Evolutionary conservation across 352 stramenopile genomes (phyloP), one percentile per base, ranked within the genome.

Genomic region (Pythium monospermum): DNA sequence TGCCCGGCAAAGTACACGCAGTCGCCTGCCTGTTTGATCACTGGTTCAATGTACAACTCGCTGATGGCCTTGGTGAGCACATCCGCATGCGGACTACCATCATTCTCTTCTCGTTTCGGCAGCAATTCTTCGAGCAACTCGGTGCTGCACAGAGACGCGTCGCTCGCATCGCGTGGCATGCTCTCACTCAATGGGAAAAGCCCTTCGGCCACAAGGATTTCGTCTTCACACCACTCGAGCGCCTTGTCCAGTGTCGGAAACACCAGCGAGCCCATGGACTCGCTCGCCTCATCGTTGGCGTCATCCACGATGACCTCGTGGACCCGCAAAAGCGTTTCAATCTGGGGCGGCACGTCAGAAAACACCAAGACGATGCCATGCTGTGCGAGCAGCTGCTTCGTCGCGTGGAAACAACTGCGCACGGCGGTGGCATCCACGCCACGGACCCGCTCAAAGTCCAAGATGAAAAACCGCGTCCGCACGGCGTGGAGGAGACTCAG

Each of bases 371-470:
- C 58, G 47, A 94, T 83, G 23, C 83, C 83, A 42, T 94, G 79
- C 53, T 92, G 76, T 11, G 63, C 67, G 15, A 92, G 58, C 13
- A 94, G 51, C 37, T 92, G 81, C 61, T 91, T 91, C 41, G 77
- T 94, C 32, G 76, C 81, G 41, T 91, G 85, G 66, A 95, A 94
- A 57, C 83, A 92, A 12, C 71, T 90, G n/a, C 83, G 75, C 26
- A 93, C 82, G 11, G 86, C 83, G 18, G 86, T 96, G 5, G 83
- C 84, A 40, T 96, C 86, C n/a, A 96, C 89, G 18, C 86, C 86
- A 23, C 82, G 86, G 19, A 96, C 86, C 28, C 80, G 82, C 22
- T 89, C 77, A 68, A 96, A 96, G 64, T 96, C 85, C 21, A 95
- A 54, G 44, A 96, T 90, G 56, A 96, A 87, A 60, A 91, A 93